These are phyloP conservation scores for Euptelea pleiosperma DNA, from an alignment of 164 flowering plant species.

Conservation along the genomic window DNA sequence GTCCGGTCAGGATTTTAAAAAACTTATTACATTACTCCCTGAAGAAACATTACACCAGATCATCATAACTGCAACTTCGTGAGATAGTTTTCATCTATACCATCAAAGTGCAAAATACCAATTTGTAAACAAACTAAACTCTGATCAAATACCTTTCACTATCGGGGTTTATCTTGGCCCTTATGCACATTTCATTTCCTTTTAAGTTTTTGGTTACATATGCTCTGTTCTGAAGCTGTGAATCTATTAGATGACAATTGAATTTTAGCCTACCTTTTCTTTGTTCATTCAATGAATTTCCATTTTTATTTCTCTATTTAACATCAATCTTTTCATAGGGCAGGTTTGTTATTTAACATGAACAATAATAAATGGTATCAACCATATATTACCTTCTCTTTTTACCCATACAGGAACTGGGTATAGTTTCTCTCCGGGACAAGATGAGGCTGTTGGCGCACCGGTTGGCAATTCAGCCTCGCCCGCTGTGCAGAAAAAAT, in stretches of 20 bases:
- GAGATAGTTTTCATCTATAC: too few species aligned
- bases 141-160: background rate
- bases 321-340: too few species aligned
- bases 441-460: constrained; percentile 49
- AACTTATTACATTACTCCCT: too few species aligned
- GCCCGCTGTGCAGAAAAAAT: constrained; percentile 41
- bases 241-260: too few species aligned
- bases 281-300: too few species aligned
- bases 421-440: constrained; percentile 31
- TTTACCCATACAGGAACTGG: constrained; percentile 38
- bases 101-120: too few species aligned
- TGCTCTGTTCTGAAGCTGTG: background rate
- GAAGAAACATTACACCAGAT: too few species aligned
- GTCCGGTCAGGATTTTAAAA: too few species aligned
- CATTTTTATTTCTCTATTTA: background rate
- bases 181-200: background rate
- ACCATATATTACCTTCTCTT: background rate
- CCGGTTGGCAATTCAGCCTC: constrained; percentile 46
- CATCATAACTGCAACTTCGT: too few species aligned
- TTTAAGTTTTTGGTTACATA: too few species aligned
- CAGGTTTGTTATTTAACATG: background rate
- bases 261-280: too few species aligned
- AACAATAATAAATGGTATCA: background rate
- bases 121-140: background rate
- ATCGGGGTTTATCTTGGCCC: background rate